These are phyloP conservation scores for Ustilago trichophora DNA, from an alignment of 1,284 basidiomycete genomes.

Conservation along the genomic window DNA sequence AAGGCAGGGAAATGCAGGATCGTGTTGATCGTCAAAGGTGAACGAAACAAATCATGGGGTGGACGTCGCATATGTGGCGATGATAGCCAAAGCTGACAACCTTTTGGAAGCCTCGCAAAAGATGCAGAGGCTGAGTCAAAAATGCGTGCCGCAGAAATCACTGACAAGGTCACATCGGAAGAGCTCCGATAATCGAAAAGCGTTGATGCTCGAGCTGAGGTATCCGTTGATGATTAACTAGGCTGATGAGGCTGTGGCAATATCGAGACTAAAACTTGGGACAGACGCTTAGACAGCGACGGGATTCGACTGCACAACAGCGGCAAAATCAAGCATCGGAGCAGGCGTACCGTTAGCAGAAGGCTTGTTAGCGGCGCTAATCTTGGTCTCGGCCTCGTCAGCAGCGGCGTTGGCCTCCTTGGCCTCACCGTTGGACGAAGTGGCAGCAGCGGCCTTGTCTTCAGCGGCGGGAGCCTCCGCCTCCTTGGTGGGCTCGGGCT, in stretches of 20 bases:
- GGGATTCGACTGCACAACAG: slow-evolving; percentile 51
- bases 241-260: no score
- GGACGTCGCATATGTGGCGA: neutral
- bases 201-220: neutral
- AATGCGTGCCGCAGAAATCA: no score
- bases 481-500: slow-evolving; percentile 43
- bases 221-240: no score
- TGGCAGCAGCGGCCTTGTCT: slow-evolving; percentile 15
- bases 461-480: slow-evolving; percentile 19
- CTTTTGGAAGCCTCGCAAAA: neutral
- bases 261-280: no score
- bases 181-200: neutral
- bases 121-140: neutral
- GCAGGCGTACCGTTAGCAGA: slow-evolving; percentile 10
- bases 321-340: slow-evolving; percentile 52
- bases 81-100: neutral
- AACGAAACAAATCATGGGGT: neutral
- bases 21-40: neutral
- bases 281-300: slow-evolving; percentile 40
- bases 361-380: slow-evolving; percentile 4
- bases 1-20: neutral
- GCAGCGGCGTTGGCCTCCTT: slow-evolving; percentile 7
- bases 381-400: slow-evolving; percentile 21
- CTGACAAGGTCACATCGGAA: neutral
- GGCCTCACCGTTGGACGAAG: neutral